Percentiles rank a stretch among this genome's conserved stretches.
These are phyloP conservation scores for Cadophora sp. DNA, from an alignment of 2,329 filamentous ascomycete genomes.

Conservation along the genomic window DNA sequence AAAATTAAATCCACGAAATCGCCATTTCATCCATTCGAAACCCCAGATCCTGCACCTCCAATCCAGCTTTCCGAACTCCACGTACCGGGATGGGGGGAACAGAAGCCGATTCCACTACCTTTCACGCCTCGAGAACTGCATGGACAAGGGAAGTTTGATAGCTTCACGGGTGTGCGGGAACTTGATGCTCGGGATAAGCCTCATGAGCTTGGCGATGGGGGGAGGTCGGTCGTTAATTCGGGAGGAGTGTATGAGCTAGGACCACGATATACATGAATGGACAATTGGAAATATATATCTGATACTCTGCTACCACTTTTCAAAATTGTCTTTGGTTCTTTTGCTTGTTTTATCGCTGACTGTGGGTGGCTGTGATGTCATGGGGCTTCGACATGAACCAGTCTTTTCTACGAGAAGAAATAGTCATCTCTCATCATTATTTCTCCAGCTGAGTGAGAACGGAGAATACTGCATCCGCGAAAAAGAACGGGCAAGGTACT, in stretches of 20 bases:
- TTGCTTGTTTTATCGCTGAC: no score
- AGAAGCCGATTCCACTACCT: background rate
- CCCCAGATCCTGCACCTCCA: background rate
- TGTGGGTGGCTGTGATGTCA: no score
- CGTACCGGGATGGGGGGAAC: slow-evolving; percentile 9
- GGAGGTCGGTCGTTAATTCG: background rate
- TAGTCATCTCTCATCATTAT: no score
- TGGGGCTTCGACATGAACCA: no score
- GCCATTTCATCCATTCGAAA: background rate
- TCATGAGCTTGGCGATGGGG: background rate
- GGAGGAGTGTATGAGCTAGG: slow-evolving; percentile 8
- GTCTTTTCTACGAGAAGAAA: no score
- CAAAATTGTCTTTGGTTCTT: no score
- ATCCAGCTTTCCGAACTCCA: slow-evolving; percentile 9
- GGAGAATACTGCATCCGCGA: no score
- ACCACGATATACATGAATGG: background rate
- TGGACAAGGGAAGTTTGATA: slow-evolving; percentile 12
- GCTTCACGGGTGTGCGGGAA: background rate
- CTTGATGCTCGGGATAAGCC: slow-evolving; percentile 9
- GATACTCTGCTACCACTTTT: no score
- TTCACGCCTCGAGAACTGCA: slow-evolving; percentile 14
- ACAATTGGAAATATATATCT: no score
- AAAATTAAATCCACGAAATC: slow-evolving; percentile 6
- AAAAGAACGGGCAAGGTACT: no score
- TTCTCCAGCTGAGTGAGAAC: no score